Conservation (phyloP, 176 grass and related monocot species). For the Lolium multiflorum region DNA sequence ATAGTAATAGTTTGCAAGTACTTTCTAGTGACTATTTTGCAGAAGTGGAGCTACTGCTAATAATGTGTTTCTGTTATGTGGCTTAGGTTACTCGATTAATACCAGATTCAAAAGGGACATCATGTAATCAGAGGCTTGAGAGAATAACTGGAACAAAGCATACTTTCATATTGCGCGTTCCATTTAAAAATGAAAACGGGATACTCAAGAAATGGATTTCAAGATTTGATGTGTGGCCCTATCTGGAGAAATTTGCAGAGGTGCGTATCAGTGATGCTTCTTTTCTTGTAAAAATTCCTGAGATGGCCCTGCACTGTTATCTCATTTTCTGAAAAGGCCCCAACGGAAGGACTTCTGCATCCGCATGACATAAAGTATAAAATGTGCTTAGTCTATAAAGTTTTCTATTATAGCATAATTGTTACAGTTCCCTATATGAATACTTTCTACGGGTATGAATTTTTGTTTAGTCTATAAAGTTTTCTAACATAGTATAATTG, state of each 20-base stretch:
- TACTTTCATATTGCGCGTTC: constrained; percentile 80
- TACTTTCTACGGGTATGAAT: background rate
- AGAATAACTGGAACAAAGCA: constrained; percentile 86
- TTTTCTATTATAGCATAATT: background rate
- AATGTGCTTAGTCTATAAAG: constrained; percentile 30
- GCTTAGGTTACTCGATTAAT: constrained; percentile 90
- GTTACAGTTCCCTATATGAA: background rate
- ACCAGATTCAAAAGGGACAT: constrained; percentile 92
- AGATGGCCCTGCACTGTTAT: background rate
- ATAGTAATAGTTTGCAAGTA: constrained; percentile 1
- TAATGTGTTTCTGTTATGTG: constrained; percentile 32
- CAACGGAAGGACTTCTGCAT: background rate
- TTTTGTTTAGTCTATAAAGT: constrained; percentile 20
- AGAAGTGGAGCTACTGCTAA: background rate
- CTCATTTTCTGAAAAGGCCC: constrained; percentile 7
- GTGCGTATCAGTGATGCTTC: constrained; percentile 47
- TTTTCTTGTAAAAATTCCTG: constrained; percentile 21
- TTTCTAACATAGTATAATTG: background rate
- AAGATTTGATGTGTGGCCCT: constrained; percentile 97
- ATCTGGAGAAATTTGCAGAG: constrained; percentile 83
- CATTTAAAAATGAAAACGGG: constrained; percentile 83
- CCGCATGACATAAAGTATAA: constrained; percentile 15
- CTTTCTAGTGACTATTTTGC: background rate
- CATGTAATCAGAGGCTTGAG: constrained; percentile 89
- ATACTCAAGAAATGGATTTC: constrained; percentile 94